Evolutionary conservation across 2,329 filamentous ascomycete species (phyloP), one percentile per base, ranked within the genome.

Genomic region (Apiospora pterosperma): DNA sequence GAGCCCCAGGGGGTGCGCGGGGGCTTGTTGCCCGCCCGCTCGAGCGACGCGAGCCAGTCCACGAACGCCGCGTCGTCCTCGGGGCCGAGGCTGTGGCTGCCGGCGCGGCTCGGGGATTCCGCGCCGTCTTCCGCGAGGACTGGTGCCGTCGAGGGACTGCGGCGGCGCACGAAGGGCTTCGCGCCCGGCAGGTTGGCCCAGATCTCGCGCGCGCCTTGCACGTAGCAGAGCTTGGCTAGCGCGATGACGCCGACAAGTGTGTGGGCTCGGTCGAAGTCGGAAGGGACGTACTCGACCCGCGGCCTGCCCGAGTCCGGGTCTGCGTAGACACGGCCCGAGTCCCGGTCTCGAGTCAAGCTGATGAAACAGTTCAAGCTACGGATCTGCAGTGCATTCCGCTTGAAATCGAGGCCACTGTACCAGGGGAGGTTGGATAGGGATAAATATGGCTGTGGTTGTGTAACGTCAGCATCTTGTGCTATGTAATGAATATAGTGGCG

Each of bases 141-240:
- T 59, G 19, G 23, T 19, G 36, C 28, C 12, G 36, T 19, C 23
- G 65, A n/a, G 44, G 59, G n/a, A 61, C 64, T 8, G 23, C 12
- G 8, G 25, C 14, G 19, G 31, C 81, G 76, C 62, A 82, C 69
- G 73, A 93, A 97, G 0, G 89, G 84, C 36, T 84, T 80, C 39
- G 92, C 75, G 11, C 87, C 88, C 0, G 86, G 84, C 23, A 92
- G 81, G 4, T 83, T 80, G 0, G 89, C 82, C 73, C 90, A 86
- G 73, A 97, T 94, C 77, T 97, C 92, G n/a, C 80, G 82, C 0
- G 94, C 95, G 28, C 93, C 93, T 44, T 87, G 84, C 58, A 93
- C 85, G 75, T 93, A 95, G 67, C 89, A 87, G 44, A 97, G 88
- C 75, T 93, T 92, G 38, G 90, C 88, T 2, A 90, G 80, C 2